A percentile compares a stretch with the other conserved stretches of the same genome.
Conservation (phyloP, 352 stramenopile species). For the Phytophthora sp. region DNA sequence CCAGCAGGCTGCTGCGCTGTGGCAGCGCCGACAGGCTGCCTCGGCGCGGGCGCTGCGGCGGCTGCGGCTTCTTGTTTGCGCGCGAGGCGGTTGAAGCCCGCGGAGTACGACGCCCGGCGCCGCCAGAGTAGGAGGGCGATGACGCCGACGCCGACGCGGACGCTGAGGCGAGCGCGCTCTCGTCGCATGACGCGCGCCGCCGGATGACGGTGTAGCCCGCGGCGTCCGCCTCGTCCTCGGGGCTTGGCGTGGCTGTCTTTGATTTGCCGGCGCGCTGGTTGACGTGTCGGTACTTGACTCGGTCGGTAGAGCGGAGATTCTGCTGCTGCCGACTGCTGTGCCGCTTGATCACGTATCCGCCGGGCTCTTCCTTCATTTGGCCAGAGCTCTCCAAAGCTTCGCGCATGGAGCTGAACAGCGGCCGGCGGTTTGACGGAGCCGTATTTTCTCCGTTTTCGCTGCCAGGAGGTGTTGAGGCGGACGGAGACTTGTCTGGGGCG, state of each 20-base stretch:
- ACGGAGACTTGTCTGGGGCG: neutral
- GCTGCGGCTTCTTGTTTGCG: conserved; percentile 20
- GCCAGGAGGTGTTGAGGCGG: neutral
- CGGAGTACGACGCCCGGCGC: conserved; percentile 9
- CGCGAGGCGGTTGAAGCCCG: conserved; percentile 7
- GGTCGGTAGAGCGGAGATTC: conserved; percentile 9
- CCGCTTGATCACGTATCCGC: conserved; percentile 45
- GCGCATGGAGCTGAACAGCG: conserved; percentile 50
- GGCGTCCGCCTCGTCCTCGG: conserved; percentile 37
- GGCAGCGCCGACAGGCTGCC: conserved; percentile 21
- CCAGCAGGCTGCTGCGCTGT: conserved; percentile 14
- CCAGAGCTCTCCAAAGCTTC: conserved; percentile 48
- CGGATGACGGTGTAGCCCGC: conserved; percentile 67
- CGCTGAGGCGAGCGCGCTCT: conserved; percentile 1
- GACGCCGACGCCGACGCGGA: neutral
- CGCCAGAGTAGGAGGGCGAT: conserved; percentile 1
- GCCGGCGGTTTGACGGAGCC: conserved; percentile 15
- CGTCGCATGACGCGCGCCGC: conserved; percentile 37
- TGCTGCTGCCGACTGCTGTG: conserved; percentile 25
- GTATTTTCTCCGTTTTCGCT: neutral
- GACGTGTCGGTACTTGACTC: conserved; percentile 10
- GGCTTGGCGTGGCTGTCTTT: neutral
- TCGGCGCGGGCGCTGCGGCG: conserved; percentile 19
- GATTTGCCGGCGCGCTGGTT: conserved; percentile 15
- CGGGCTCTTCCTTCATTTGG: conserved; percentile 38